Conservation (phyloP, 2,329 filamentous ascomycete genomes). For the Hymenotorrendiella dingleyae region DNA sequence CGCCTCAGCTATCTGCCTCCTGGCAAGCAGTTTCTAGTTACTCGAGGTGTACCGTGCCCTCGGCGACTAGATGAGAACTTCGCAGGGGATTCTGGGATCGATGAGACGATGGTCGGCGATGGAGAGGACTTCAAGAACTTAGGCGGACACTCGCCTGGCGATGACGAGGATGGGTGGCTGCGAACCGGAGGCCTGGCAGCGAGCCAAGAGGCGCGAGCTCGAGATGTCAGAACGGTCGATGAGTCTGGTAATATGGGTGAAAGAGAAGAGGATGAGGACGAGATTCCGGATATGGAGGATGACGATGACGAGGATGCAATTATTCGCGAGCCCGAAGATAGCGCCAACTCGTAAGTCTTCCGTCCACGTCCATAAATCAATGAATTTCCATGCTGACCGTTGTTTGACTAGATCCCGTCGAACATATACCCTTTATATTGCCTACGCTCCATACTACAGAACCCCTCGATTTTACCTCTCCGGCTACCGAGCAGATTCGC, state of each 20-base stretch:
- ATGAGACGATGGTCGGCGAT: conserved; percentile 80
- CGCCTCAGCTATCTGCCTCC: conserved; percentile 75
- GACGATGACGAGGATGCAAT: conserved; percentile 96
- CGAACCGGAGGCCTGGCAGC: conserved; percentile 75
- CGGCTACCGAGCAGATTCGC: conserved; percentile 74
- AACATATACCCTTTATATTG: conserved; percentile 98
- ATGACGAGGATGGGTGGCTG: conserved; percentile 85
- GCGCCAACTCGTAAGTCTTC: conserved; percentile 25
- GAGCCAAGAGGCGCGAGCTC: conserved; percentile 68
- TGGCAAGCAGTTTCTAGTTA: conserved; percentile 93
- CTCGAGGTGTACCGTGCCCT: conserved; percentile 89
- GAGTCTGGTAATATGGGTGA: conserved; percentile 83
- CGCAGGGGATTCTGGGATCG: conserved; percentile 77
- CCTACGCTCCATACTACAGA: conserved; percentile 93
- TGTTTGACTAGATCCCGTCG: conserved; percentile 60
- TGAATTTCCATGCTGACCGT: conserved; percentile 10
- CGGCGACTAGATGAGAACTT: conserved; percentile 90
- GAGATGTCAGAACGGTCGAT: conserved; percentile 82
- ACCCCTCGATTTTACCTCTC: conserved; percentile 93
- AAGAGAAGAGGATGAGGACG: conserved; percentile 64
- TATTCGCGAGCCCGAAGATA: conserved; percentile 62
- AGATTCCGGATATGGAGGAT: conserved; percentile 98
- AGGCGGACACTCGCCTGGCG: conserved; percentile 40
- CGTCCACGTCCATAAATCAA: neutral
- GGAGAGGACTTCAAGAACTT: conserved; percentile 57